phyloP scores from a whole-genome alignment of 129 eudicot genomes.

The Centaurea solstitialis region DNA sequence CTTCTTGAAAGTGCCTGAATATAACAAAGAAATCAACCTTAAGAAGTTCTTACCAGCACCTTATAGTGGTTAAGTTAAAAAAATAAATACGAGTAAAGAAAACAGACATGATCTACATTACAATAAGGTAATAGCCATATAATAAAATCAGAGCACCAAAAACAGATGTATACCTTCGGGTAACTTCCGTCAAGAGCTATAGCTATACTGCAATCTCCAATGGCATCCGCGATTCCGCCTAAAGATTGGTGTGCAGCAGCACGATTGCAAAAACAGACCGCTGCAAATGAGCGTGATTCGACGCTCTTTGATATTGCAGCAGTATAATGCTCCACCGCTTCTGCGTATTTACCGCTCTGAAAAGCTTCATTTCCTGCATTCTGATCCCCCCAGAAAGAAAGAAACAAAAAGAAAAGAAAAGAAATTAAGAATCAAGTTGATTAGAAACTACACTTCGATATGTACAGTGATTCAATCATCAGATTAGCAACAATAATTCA shows the following conservation, averaged over 20 bases:
- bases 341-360: constrained; percentile 61
- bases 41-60: background rate
- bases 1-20: constrained; percentile 90
- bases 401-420: background rate
- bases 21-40: constrained; percentile 13
- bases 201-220: constrained; percentile 94
- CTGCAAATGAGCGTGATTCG: constrained; percentile 85
- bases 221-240: constrained; percentile 81
- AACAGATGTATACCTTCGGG: constrained; percentile 56
- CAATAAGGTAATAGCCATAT: background rate
- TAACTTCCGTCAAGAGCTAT: constrained; percentile 83
- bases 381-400: constrained; percentile 33
- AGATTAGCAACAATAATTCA: background rate
- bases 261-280: constrained; percentile 93
- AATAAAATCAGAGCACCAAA: constrained; percentile 12
- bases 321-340: constrained; percentile 90
- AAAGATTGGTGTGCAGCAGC: constrained; percentile 95
- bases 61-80: background rate
- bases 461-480: background rate
- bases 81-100: background rate
- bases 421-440: background rate
- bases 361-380: constrained; percentile 92
- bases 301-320: constrained; percentile 74
- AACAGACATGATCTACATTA: background rate
- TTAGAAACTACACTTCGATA: background rate